Percentiles rank a stretch among this genome's conserved stretches.
Evolutionary conservation across 2,329 filamentous ascomycete species (phyloP).

Genomic region (Gremmenia infestans): DNA sequence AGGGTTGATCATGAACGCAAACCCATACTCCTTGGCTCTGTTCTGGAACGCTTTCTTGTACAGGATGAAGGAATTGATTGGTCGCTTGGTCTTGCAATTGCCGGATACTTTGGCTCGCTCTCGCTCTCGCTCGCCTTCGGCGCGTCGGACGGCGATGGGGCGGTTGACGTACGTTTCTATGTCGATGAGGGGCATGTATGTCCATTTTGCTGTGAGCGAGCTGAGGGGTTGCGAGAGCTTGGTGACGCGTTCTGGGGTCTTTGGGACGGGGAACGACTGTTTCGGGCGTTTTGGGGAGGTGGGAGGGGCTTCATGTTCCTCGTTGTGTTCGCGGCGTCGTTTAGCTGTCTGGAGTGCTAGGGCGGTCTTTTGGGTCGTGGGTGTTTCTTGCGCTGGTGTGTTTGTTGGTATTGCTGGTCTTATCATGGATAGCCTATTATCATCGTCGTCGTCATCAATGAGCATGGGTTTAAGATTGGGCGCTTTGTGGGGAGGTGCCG

Average conservation of each 20-base stretch:
- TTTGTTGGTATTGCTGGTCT: too few species aligned
- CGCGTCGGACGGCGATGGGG: slow-evolving; percentile 52
- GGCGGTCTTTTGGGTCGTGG: neutral
- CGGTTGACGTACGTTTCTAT: slow-evolving; percentile 74
- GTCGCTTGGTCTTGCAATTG: slow-evolving; percentile 72
- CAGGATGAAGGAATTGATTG: slow-evolving; percentile 95
- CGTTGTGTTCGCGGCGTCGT: neutral
- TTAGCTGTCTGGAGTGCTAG: neutral
- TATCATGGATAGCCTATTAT: too few species aligned
- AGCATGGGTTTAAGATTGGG: too few species aligned
- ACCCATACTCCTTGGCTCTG: slow-evolving; percentile 70
- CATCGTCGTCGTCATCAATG: too few species aligned
- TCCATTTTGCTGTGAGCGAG: neutral
- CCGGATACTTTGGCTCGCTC: slow-evolving; percentile 33
- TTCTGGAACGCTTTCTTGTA: slow-evolving; percentile 88
- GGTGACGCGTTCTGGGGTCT: neutral
- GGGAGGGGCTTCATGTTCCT: neutral
- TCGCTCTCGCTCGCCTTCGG: slow-evolving; percentile 41
- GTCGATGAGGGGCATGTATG: slow-evolving; percentile 47
- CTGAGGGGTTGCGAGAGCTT: neutral
- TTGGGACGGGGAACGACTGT: neutral
- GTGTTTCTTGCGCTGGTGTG: neutral
- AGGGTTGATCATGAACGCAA: slow-evolving; percentile 68
- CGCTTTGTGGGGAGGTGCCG: neutral
- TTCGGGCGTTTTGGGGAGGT: neutral